These are phyloP conservation scores for Tolypocladium amazonense DNA, from an alignment of 2,329 filamentous ascomycete genomes.

Conservation along the genomic window DNA sequence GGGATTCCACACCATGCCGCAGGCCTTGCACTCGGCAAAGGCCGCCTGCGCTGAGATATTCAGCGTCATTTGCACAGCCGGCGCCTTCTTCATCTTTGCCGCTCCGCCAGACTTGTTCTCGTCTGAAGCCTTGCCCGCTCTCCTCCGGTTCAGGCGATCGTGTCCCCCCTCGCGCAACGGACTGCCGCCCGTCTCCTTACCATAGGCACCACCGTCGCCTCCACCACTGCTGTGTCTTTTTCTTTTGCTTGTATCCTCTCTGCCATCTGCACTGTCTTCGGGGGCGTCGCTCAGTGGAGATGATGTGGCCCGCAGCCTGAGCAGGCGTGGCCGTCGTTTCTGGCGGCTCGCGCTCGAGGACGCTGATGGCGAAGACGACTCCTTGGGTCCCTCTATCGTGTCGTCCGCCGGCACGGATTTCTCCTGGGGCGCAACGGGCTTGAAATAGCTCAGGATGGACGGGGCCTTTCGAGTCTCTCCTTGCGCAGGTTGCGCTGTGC, in stretches of 20 bases:
- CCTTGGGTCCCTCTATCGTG: neutral
- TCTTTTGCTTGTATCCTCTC: neutral
- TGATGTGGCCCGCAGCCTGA: slow-evolving; percentile 16
- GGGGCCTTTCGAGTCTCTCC: slow-evolving; percentile 7
- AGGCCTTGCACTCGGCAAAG: slow-evolving; percentile 31
- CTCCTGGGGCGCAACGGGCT: slow-evolving; percentile 13
- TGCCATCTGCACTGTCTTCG: neutral
- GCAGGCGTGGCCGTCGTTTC: slow-evolving; percentile 15
- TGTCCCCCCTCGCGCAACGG: neutral
- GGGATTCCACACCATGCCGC: slow-evolving; percentile 33
- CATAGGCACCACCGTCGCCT: neutral
- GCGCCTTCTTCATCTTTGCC: slow-evolving; percentile 1
- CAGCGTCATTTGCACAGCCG: slow-evolving; percentile 30
- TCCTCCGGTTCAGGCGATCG: neutral
- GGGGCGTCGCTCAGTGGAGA: slow-evolving; percentile 4
- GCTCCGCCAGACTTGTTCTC: neutral
- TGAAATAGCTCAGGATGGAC: slow-evolving; percentile 31
- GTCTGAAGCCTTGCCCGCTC: neutral
- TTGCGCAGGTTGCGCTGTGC: neutral
- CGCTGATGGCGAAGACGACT: slow-evolving; percentile 6
- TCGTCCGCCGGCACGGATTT: slow-evolving; percentile 1
- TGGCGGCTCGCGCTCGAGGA: slow-evolving; percentile 2
- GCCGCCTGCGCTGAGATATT: slow-evolving; percentile 29
- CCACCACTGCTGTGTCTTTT: neutral
- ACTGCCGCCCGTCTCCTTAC: neutral